Evolutionary conservation across 2,329 filamentous ascomycete genomes (phyloP).

Genomic region (Aspergillus brunneoviolaceus): DNA sequence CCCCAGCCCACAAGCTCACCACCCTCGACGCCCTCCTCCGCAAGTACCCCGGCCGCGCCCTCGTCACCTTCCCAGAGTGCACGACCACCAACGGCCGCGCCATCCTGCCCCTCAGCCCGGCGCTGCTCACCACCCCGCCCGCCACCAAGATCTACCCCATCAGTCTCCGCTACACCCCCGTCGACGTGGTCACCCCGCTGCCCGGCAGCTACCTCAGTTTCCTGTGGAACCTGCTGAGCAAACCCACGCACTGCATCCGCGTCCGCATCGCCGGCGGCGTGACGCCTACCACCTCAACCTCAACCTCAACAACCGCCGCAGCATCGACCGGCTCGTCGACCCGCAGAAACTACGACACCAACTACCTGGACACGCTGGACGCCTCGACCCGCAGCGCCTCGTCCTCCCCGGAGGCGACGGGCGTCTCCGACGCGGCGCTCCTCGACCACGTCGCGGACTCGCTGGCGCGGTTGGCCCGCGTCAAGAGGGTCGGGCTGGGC

Average conservation of each 20-base stretch:
- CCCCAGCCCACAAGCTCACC: slow-evolving; percentile 53
- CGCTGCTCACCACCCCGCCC: slow-evolving; percentile 66
- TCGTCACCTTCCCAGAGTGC: slow-evolving; percentile 90
- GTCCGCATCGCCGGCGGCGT: slow-evolving; percentile 69
- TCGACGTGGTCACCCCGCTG: slow-evolving; percentile 87
- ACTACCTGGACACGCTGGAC: slow-evolving; percentile 49
- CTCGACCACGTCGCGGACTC: slow-evolving; percentile 81
- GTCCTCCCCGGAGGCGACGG: slow-evolving; percentile 5
- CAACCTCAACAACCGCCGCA: no score
- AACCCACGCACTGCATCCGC: slow-evolving; percentile 83
- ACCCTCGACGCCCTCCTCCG: slow-evolving; percentile 62
- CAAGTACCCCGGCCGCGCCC: slow-evolving; percentile 69
- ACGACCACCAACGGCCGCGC: slow-evolving; percentile 91
- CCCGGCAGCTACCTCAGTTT: slow-evolving; percentile 72
- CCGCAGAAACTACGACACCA: slow-evolving; percentile 42
- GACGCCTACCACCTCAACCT: not conserved
- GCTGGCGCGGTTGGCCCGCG: slow-evolving; percentile 79
- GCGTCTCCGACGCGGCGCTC: slow-evolving; percentile 61
- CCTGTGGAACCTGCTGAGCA: slow-evolving; percentile 80
- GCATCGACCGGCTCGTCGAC: not conserved
- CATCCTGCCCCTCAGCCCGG: slow-evolving; percentile 79
- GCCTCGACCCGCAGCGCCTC: not conserved
- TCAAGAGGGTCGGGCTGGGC: slow-evolving; percentile 83
- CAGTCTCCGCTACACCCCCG: slow-evolving; percentile 82
- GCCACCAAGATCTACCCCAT: slow-evolving; percentile 82